Evolutionary conservation across 441 rosid species (phyloP), one percentile per base, ranked within the genome.

Genomic region (Iberis amara): DNA sequence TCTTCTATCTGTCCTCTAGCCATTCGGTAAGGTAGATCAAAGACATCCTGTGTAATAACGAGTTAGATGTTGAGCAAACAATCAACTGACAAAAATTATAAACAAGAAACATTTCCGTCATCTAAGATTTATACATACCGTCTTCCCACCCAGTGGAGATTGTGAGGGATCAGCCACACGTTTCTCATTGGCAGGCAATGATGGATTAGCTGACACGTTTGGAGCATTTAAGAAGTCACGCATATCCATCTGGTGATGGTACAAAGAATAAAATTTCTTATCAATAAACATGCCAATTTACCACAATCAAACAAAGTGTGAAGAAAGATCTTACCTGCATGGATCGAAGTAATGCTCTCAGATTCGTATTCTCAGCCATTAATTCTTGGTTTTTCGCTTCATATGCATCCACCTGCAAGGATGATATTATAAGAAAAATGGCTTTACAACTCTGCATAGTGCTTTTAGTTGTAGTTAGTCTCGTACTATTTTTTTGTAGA

Each of bases 1-100:
- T 89, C 97, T 75, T 92, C 99, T 68, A 92, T 92, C 71, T 92
- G 96, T 73, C 84, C 86, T 79, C 99, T 82, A 57, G 86, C 99
- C 90, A 86, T 82, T 68, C 73, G 92, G 54, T 79, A 75, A 43
- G 97, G 99, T 68, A 92, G 66, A 69, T 92, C 97, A 74, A 92
- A 89, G 18, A 89, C 85, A 63, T 92, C 99, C 99, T 89, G 78
- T 48, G 52, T 64, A 61, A 12, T 31, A 11, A 43, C 44, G 38
- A 39, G 45, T 64, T 15, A 53, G 44, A 58, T 28, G 51, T 27
- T 33, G 7, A 50, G 42, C 44, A 36, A 1, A 35, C 42, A 50
- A 30, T 57, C 1, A 21, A 28, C 30, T 44, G 35, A n/a, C 32
- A 30, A 30, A 3, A 44, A 38, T 27, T 57, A 36, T 28, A 42